These are phyloP conservation scores for Kodamaea sagamina DNA, from an alignment of 805 yeast species.

Conservation along the genomic window DNA sequence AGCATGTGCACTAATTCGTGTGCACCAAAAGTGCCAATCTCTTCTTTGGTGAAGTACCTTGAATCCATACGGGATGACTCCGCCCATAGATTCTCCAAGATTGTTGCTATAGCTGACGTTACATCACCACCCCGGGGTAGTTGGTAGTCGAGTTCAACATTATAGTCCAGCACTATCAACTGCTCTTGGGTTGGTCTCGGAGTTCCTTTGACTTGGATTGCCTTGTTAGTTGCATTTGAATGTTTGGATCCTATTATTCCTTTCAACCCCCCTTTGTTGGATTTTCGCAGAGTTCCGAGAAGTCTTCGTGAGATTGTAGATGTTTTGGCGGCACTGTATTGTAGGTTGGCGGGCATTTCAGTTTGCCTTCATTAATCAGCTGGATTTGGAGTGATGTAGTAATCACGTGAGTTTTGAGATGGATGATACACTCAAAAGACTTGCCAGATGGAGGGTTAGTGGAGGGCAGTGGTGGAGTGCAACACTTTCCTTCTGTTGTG, in stretches of 20 bases:
- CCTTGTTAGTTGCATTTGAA: conserved; percentile 9
- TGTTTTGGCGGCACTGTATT: conserved; percentile 43
- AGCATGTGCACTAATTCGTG: conserved; percentile 37
- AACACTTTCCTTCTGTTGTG: no score
- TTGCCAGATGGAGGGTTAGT: no score
- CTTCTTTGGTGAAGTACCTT: conserved; percentile 22
- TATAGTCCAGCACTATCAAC: conserved; percentile 30
- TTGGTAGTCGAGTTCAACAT: conserved; percentile 43
- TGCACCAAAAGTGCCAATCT: conserved; percentile 13
- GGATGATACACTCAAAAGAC: no score
- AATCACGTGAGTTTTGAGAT: no score
- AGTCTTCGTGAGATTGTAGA: conserved; percentile 30
- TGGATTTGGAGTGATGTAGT: no score
- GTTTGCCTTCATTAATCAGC: no score
- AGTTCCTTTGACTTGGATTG: conserved; percentile 6
- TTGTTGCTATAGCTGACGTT: conserved; percentile 32
- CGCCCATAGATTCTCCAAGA: conserved; percentile 40
- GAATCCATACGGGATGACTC: conserved; percentile 33
- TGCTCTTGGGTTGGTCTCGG: not conserved
- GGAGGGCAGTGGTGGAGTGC: no score
- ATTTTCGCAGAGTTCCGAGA: conserved; percentile 15
- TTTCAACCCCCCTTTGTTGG: conserved; percentile 5
- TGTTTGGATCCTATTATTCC: conserved; percentile 5
- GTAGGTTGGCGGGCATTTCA: conserved; percentile 22
- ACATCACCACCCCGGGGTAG: conserved; percentile 33